Evolutionary conservation across 2,329 filamentous ascomycete species (phyloP), one percentile per base, ranked within the genome.

Genomic region (Cordyceps farinosa): DNA sequence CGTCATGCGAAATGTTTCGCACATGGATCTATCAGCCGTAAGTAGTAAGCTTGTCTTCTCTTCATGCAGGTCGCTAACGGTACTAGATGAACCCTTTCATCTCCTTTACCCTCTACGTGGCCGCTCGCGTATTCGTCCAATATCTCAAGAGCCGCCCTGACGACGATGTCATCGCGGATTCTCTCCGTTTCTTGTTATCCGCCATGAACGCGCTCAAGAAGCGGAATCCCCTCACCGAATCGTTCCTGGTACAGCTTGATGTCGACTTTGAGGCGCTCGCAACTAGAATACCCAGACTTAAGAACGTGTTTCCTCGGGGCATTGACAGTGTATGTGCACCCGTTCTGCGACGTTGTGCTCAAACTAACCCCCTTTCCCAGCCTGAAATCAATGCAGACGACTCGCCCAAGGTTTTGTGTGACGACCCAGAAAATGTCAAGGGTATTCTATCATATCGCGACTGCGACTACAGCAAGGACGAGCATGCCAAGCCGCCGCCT

Each of bases 101-200:
- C 69, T 92, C 92, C 0, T 98, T 98, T 76, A 97, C 92, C 72
- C 84, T 99, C 50, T 98, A 97, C 70, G 93, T 98, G n/a, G 90
- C 94, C 11, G 91, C 94, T 29, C 86, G 95, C 58, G 94, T 98
- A 0, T 98, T 98, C 71, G 89, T 98, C 8, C 94, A 98, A 73
- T 97, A 96, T 71, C 82, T 98, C n/a, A 97, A 96, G 76, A 95
- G 90, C 63, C 84, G 90, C n/a, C 92, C 93, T 0, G 89, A 94
- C 36, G 94, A 98, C 74, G 86, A 82, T 71, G 90, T 87, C 74
- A 90, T 86, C 67, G 86, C 82, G 22, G 89, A 94, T 62, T 93
- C 92, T 0, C 79, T 98, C n/a, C 88, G 93, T 62, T 98, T 99
- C 73, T 82, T 98, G 17, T 83, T 98, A 2, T 88, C 89, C 27